Percentiles rank a stretch among this genome's conserved stretches.
Evolutionary conservation across 805 yeast species (phyloP).

Genomic region (Candida sithepensis): DNA sequence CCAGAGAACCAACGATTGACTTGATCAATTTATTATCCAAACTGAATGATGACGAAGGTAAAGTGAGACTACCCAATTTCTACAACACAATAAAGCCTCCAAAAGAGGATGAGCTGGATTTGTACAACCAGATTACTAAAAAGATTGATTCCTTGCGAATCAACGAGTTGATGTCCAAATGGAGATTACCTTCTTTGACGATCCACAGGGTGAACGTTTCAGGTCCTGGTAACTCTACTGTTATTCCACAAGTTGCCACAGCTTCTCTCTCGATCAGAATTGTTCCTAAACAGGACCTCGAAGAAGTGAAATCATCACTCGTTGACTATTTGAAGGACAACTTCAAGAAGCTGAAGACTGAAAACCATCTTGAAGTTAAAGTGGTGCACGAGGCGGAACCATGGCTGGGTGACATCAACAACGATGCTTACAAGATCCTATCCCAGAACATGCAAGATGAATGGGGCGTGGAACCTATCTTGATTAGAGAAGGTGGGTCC

Average conservation of each 20-base stretch:
- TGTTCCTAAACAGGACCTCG: constrained; percentile 82
- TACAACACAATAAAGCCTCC: constrained; percentile 63
- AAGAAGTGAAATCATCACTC: constrained; percentile 50
- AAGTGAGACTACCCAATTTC: constrained; percentile 63
- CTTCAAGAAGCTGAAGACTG: constrained; percentile 51
- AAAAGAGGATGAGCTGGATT: constrained; percentile 50
- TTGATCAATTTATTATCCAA: constrained; percentile 67
- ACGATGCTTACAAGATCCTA: constrained; percentile 67
- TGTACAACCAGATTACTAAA: constrained; percentile 59
- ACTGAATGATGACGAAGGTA: constrained; percentile 54
- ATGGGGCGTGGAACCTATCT: constrained; percentile 82
- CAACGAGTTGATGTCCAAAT: constrained; percentile 64
- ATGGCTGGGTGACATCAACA: constrained; percentile 87
- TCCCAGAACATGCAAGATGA: constrained; percentile 56
- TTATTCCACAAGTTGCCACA: constrained; percentile 77
- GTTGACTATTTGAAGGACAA: constrained; percentile 40
- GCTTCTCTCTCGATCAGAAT: constrained; percentile 79
- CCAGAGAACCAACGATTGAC: constrained; percentile 86
- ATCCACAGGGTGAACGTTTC: constrained; percentile 80
- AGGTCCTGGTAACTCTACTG: constrained; percentile 87
- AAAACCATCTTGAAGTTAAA: constrained; percentile 57
- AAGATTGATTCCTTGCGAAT: constrained; percentile 30
- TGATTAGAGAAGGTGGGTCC: constrained; percentile 94
- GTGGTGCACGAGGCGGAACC: constrained; percentile 89
- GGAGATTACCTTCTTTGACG: constrained; percentile 90